Percentiles rank a stretch among this genome's conserved stretches.
These are phyloP conservation scores for Podila horticola DNA, from an alignment of 192 early-diverging fungal genomes.

Conservation along the genomic window DNA sequence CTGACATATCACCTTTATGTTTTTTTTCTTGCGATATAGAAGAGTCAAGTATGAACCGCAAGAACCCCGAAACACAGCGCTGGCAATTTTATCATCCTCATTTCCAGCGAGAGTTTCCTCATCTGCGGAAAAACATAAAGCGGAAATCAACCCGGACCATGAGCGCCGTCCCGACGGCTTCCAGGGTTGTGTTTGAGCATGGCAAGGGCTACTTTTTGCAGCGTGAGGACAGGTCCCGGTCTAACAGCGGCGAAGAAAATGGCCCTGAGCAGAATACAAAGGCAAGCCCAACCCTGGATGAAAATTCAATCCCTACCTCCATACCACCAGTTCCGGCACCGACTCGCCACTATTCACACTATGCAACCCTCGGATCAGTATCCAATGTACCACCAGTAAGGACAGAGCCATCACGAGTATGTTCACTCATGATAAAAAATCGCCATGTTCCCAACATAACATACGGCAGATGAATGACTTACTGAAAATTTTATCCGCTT, in stretches of 20 bases:
- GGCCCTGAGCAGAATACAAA: not conserved
- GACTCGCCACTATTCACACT: not conserved
- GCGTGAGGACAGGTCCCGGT: constrained; percentile 17
- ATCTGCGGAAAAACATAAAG: constrained; percentile 76
- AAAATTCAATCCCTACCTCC: not conserved
- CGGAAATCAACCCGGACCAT: constrained; percentile 62
- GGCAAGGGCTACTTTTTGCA: constrained; percentile 45
- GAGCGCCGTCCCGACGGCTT: constrained; percentile 29
- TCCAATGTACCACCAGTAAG: not conserved
- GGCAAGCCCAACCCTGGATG: not conserved
- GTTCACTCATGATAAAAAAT: not conserved
- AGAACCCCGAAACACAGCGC: constrained; percentile 68
- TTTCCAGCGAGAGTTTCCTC: constrained; percentile 78
- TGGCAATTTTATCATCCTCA: constrained; percentile 92
- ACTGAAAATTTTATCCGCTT: not conserved
- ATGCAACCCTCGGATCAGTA: not conserved
- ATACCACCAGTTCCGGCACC: not conserved
- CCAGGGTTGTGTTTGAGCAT: constrained; percentile 48
- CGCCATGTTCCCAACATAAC: no score
- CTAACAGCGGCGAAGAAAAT: constrained; percentile 1
- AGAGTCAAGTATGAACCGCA: constrained; percentile 56
- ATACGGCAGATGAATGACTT: not conserved
- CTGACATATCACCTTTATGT: no score
- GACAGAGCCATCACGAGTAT: not conserved
- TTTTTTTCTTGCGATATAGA: constrained; percentile 16